Conservation (phyloP, 140 eudicot species). For the Flaveria floridana region DNA sequence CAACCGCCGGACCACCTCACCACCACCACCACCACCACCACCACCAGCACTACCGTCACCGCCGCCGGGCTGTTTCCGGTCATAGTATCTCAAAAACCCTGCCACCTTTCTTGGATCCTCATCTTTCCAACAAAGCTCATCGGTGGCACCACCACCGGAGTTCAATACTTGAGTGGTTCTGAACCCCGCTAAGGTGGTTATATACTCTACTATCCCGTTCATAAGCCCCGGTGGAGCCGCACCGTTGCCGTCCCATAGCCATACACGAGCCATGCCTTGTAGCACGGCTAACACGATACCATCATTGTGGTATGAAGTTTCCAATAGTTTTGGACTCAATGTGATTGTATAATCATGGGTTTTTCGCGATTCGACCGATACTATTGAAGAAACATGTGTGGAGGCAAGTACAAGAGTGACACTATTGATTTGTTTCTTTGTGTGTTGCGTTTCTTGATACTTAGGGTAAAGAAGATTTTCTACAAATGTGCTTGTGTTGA, state of each 20-base stretch:
- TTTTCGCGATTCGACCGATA: constrained; percentile 25
- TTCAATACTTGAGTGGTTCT: neutral
- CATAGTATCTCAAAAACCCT: constrained; percentile 44
- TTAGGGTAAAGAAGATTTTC: constrained; percentile 51
- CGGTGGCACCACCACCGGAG: neutral
- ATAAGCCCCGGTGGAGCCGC: constrained; percentile 37
- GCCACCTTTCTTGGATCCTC: constrained; percentile 45
- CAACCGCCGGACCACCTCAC: constrained; percentile 59
- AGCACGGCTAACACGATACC: constrained; percentile 39
- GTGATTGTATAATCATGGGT: constrained; percentile 35
- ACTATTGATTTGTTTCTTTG: constrained; percentile 46
- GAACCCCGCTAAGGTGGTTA: constrained; percentile 35
- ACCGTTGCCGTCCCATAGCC: constrained; percentile 53
- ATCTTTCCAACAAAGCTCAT: constrained; percentile 48
- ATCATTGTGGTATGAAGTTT: constrained; percentile 24
- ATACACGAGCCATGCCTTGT: constrained; percentile 51
- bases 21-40: constrained; percentile 31
- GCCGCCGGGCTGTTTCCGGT: constrained; percentile 7
- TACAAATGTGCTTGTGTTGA: constrained; percentile 46
- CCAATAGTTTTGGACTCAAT: constrained; percentile 46
- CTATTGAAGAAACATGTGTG: constrained; percentile 9
- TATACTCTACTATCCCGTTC: constrained; percentile 61
- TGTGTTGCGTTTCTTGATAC: constrained; percentile 11
- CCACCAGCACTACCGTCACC: neutral
- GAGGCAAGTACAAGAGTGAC: constrained; percentile 41